Evolutionary conservation across 371 early-diverging fungal genomes (phyloP).

Genomic region (Syncephalis plumigaleata): DNA sequence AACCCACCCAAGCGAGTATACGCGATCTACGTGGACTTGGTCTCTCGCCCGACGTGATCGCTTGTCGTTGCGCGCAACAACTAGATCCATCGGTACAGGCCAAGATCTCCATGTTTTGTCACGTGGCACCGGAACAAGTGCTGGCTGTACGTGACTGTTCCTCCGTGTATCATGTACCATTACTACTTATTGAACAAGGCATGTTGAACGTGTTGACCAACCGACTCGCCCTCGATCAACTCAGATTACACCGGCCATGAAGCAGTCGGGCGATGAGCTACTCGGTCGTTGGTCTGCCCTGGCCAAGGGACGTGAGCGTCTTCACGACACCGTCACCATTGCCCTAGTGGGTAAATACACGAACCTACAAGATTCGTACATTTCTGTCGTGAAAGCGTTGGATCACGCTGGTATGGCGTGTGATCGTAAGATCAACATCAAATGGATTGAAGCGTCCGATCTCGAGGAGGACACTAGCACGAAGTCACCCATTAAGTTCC

Average conservation of each 20-base stretch:
- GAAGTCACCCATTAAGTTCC: slow-evolving; percentile 72
- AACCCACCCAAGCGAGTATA: slow-evolving; percentile 94
- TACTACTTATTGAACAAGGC: slow-evolving; percentile 74
- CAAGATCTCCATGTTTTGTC: slow-evolving; percentile 98
- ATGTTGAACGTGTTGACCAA: slow-evolving; percentile 64
- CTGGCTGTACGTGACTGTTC: slow-evolving; percentile 90
- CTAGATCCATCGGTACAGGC: slow-evolving; percentile 62
- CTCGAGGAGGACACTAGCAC: slow-evolving; percentile 58
- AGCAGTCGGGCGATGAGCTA: slow-evolving; percentile 35
- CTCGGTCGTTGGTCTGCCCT: slow-evolving; percentile 75
- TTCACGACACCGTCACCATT: slow-evolving; percentile 76
- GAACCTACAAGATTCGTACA: slow-evolving; percentile 87
- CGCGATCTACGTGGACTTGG: slow-evolving; percentile 93
- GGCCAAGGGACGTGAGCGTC: slow-evolving; percentile 55
- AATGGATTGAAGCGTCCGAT: slow-evolving; percentile 91
- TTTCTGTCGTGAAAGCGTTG: slow-evolving; percentile 91
- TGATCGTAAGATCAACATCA: slow-evolving; percentile 64
- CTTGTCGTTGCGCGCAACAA: slow-evolving; percentile 78
- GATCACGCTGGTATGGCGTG: slow-evolving; percentile 82
- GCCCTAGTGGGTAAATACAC: slow-evolving; percentile 96
- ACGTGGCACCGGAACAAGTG: slow-evolving; percentile 81
- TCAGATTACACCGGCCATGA: slow-evolving; percentile 29
- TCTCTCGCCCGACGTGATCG: slow-evolving; percentile 92
- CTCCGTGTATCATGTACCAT: slow-evolving; percentile 93
- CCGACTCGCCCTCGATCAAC: slow-evolving; percentile 52